These are phyloP conservation scores for Hemisphaericaspora nanyangensis DNA, from an alignment of 805 yeast genomes.

Conservation along the genomic window DNA sequence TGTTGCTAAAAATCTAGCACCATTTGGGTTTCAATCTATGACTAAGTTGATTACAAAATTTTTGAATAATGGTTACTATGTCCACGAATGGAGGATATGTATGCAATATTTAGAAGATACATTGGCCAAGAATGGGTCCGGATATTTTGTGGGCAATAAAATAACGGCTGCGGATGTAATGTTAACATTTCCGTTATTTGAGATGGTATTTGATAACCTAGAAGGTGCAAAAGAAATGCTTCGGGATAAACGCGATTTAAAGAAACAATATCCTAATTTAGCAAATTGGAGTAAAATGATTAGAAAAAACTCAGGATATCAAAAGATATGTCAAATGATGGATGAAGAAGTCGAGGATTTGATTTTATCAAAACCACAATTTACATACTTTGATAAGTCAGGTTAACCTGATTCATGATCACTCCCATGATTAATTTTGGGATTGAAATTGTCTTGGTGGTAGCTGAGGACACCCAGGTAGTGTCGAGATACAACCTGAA, in stretches of 20 bases:
- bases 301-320: conserved; percentile 29
- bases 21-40: conserved; percentile 45
- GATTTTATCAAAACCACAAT: conserved; percentile 7
- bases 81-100: conserved; percentile 40
- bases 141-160: conserved; percentile 34
- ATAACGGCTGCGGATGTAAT: conserved; percentile 38
- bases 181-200: conserved; percentile 33
- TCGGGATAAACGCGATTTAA: conserved; percentile 29
- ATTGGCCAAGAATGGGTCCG: conserved; percentile 23
- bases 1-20: conserved; percentile 40
- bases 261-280: conserved; percentile 30
- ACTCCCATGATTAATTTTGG: too few relatives aligned
- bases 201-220: conserved; percentile 34
- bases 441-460: too few relatives aligned
- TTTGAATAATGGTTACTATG: conserved; percentile 46
- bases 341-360: conserved; percentile 22
- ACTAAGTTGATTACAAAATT: conserved; percentile 41
- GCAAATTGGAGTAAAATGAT: conserved; percentile 35
- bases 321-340: conserved; percentile 27
- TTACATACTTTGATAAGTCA: conserved; percentile 3
- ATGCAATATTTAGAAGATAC: conserved; percentile 27
- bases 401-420: too few relatives aligned
- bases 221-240: conserved; percentile 30
- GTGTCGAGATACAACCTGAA: too few relatives aligned
- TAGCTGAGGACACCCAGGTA: too few relatives aligned